Conservation (phyloP, 208 protist genomes). For the Tritrichomonas musculus region DNA sequence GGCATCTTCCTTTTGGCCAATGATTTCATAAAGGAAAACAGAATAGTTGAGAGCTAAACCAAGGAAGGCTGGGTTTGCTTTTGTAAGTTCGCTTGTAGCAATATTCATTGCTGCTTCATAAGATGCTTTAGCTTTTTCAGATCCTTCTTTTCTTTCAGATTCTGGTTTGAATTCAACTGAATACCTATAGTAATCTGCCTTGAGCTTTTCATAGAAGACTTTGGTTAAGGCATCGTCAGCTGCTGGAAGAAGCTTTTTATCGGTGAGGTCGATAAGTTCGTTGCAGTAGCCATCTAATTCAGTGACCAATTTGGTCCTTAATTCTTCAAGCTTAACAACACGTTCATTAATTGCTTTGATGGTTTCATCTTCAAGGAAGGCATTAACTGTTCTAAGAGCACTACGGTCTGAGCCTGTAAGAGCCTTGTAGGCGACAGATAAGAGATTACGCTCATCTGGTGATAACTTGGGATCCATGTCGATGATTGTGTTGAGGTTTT, state of each 20-base stretch:
- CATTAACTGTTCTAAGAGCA: neutral
- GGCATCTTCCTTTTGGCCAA: slow-evolving; percentile 35
- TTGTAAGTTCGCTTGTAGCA: neutral
- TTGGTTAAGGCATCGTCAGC: neutral
- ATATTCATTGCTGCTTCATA: slow-evolving; percentile 41
- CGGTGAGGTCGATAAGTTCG: neutral
- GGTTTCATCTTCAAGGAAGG: neutral
- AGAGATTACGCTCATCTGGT: neutral
- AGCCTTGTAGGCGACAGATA: neutral
- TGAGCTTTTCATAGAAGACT: slow-evolving; percentile 31
- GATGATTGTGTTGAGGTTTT: neutral
- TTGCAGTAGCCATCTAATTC: slow-evolving; percentile 19
- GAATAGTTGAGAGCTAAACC: slow-evolving; percentile 67
- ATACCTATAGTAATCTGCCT: slow-evolving; percentile 31
- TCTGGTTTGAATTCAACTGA: neutral
- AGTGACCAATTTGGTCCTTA: neutral
- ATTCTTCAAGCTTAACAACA: neutral
- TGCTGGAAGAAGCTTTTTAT: neutral
- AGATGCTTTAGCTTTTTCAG: slow-evolving; percentile 39
- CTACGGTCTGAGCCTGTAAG: neutral
- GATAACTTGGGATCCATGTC: neutral
- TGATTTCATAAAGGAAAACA: slow-evolving; percentile 50
- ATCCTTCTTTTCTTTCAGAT: neutral
- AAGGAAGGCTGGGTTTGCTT: neutral
- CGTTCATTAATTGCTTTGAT: neutral